Percentiles rank a stretch among this genome's conserved stretches.
phyloP scores from a whole-genome alignment of 768 basidiomycete genomes.

The Hortiboletus campestris region DNA sequence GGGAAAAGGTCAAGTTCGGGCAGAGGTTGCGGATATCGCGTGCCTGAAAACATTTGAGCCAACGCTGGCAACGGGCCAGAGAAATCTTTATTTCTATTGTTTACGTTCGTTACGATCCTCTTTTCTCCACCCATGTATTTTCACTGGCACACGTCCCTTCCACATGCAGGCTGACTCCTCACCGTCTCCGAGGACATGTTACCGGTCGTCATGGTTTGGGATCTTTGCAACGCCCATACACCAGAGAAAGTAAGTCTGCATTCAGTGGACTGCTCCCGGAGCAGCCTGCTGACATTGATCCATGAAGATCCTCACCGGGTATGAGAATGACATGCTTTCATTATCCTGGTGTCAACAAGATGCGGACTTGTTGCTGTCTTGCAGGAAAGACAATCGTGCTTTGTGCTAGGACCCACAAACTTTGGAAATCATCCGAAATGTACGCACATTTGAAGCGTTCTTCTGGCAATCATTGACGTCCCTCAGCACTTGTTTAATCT shows the following conservation, averaged over 20 bases:
- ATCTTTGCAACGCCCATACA: conserved; percentile 94
- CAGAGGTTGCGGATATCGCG: no score
- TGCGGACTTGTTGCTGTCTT: conserved; percentile 86
- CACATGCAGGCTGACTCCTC: conserved; percentile 83
- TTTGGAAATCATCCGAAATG: conserved; percentile 87
- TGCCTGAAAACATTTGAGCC: no score
- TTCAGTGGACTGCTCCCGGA: not conserved
- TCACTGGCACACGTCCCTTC: no score
- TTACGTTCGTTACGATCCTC: no score
- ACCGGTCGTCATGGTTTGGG: conserved; percentile 98
- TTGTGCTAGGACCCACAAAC: conserved; percentile 96
- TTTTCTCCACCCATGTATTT: no score
- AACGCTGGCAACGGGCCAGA: no score
- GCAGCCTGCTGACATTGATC: not conserved
- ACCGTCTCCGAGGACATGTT: conserved; percentile 95
- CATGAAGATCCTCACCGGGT: conserved; percentile 83
- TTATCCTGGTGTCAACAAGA: conserved; percentile 97
- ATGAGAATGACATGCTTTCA: conserved; percentile 94
- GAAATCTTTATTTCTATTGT: no score
- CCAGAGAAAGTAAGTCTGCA: conserved; percentile 76
- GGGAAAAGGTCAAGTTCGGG: no score
- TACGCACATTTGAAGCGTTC: conserved; percentile 32
- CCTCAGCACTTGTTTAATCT: not conserved
- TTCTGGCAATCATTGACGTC: conserved; percentile 1
- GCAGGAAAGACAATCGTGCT: conserved; percentile 95